Evolutionary conservation across 352 stramenopile genomes (phyloP), one percentile per base, ranked within the genome.

Genomic region (Pythium periplocum): DNA sequence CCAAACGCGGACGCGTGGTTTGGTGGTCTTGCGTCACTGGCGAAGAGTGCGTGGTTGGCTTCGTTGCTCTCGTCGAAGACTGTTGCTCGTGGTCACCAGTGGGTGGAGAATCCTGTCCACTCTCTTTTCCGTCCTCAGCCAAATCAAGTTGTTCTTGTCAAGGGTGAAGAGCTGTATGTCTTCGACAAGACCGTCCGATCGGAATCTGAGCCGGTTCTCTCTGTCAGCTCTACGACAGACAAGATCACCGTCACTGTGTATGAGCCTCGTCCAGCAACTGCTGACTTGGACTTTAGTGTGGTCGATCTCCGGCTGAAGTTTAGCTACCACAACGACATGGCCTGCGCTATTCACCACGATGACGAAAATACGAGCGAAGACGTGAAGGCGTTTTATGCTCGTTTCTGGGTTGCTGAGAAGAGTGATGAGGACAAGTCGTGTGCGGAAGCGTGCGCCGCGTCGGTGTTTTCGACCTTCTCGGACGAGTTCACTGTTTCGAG

Each of bases 301-400:
- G 64, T 91, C 2, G 44, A 75, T 4, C 57, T 93, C 10, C 63
- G 83, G 46, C 63, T 89, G 48, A 69, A 72, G 57, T 88, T 88
- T 57, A 52, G 63, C 31, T 78, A 79, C 55, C 49, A 78, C 47
- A 57, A 62, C 3, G 69, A 78, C 30, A 36, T 83, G 33, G 59
- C 72, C 4, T 77, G 63, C 45, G 73, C 77, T 8, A 80, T 91
- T 55, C 71, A 81, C 47, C 54, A 72, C 12, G 65, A 83, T 40
- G 65, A 66, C 32, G 62, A 53, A 12, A 64, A 62, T n/a, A 68
- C 66, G 26, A 64, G 82, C 17, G 69, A 79, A 35, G 77, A 78
- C 44, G 77, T 90, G 17, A 90, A 90, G 63, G 48, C 53, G 6
- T 92, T 91, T 55, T 93, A 90, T 59, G 78, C 81, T 38, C 73